A percentile compares a stretch with the other conserved stretches of the same genome.
These are phyloP conservation scores for Tylopilus felleus DNA, from an alignment of 768 basidiomycete genomes.

Conservation along the genomic window DNA sequence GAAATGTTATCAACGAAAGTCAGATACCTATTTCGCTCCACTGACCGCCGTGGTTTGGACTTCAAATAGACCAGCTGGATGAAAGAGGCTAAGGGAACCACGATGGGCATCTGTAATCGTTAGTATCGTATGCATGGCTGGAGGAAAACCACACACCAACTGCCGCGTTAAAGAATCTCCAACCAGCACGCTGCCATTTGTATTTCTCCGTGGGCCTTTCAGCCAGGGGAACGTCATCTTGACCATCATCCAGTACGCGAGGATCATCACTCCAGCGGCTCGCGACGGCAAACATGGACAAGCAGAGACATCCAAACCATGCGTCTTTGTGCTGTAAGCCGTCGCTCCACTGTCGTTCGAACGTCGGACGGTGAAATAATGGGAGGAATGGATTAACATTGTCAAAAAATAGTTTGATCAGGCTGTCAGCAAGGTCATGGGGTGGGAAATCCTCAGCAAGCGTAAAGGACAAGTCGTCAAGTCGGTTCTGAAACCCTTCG, in stretches of 20 bases:
- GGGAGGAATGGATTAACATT: slow-evolving; percentile 59
- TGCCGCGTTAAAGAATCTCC: slow-evolving; percentile 57
- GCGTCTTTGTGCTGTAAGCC: slow-evolving; percentile 50
- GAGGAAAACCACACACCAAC: slow-evolving; percentile 37
- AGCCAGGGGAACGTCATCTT: slow-evolving; percentile 20
- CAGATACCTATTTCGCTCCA: slow-evolving; percentile 12
- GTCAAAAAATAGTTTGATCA: slow-evolving; percentile 70
- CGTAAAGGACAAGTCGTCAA: slow-evolving; percentile 29
- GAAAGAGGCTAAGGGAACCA: slow-evolving; percentile 47
- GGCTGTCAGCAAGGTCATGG: slow-evolving; percentile 48
- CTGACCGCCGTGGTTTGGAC: slow-evolving; percentile 54
- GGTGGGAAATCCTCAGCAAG: slow-evolving; percentile 57
- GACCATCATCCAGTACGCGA: slow-evolving; percentile 45
- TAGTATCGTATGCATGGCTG: background rate
- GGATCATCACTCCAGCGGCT: slow-evolving; percentile 63
- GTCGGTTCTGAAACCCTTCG: slow-evolving; percentile 41
- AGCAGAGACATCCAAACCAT: slow-evolving; percentile 60
- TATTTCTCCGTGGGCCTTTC: slow-evolving; percentile 26
- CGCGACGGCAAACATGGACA: slow-evolving; percentile 66
- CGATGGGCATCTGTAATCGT: slow-evolving; percentile 46
- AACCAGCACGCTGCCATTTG: slow-evolving; percentile 56
- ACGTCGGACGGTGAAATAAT: slow-evolving; percentile 68
- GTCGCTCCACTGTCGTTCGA: slow-evolving; percentile 57
- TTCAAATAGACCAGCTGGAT: slow-evolving; percentile 59
- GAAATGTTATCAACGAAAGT: slow-evolving; percentile 6